Percentiles rank a stretch among this genome's conserved stretches.
phyloP scores from a whole-genome alignment of 2,329 filamentous ascomycete species.

The Stagonosporopsis tanaceti region DNA sequence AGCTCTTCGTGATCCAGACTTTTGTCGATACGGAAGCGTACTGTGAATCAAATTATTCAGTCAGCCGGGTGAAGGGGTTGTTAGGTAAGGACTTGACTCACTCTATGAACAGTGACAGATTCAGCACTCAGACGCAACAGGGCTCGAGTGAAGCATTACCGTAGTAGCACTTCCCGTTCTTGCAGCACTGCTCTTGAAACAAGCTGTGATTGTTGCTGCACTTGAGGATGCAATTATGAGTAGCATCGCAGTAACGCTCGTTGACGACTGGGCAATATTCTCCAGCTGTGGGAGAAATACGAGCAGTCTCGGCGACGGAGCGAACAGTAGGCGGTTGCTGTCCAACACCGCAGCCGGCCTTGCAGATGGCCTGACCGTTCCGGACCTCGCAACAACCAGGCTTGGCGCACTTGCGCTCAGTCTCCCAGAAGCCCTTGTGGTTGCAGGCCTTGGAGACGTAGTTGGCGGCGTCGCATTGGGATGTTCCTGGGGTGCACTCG shows the following conservation, averaged over 20 bases:
- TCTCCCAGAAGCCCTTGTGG: constrained; percentile 8
- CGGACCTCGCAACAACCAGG: constrained; percentile 16
- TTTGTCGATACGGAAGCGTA: neutral
- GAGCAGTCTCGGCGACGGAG: neutral
- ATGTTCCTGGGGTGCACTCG: constrained; percentile 3
- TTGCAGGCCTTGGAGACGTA: constrained; percentile 10
- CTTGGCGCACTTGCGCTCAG: constrained; percentile 17
- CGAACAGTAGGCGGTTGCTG: neutral
- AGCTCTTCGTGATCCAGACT: neutral
- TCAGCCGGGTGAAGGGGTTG: neutral
- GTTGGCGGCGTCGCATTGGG: constrained; percentile 9
- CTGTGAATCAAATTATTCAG: neutral
- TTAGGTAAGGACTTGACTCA: neutral
- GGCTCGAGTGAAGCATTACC: neutral
- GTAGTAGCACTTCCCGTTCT: neutral
- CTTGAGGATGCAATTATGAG: neutral
- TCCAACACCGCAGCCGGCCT: constrained; percentile 6
- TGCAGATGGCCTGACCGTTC: constrained; percentile 15
- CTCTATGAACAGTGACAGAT: neutral
- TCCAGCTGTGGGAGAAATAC: neutral
- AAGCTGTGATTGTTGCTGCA: neutral
- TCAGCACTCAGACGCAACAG: neutral
- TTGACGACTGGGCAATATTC: neutral
- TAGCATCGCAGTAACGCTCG: neutral
- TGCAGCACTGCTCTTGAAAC: neutral